Base-by-base conservation (phyloP, 352 stramenopile species). In the Pythium rishiriense region DNA sequence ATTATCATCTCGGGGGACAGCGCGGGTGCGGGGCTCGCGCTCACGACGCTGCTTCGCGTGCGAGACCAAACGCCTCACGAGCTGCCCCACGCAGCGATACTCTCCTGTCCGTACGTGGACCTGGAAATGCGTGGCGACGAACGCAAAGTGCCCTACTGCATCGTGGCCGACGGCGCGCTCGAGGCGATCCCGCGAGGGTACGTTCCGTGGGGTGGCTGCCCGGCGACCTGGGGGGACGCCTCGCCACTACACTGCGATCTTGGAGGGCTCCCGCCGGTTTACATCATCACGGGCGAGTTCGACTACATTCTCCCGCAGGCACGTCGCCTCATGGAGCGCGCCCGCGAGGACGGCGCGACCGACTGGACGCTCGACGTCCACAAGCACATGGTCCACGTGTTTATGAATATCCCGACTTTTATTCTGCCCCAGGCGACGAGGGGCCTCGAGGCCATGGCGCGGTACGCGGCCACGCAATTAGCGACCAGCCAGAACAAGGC, bases 71-170 rank as follows among this genome's bases (percentile, higher is more conserved):
- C 54, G 2, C 37, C 31, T 14, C 48, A 10, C 7, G 33, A 49
- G 45, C 35, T 64, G 21, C 58, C 55, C 11, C 15, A n/a, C 11
- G 58, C 58, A 4, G 48, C 37, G 26, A 39, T 54, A 22, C 39
- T 66, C 11, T 59, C 50, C n/a, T 69, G 74, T 53, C 78, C 76
- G 12, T 79, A 76, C 24, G 72, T 80, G 11, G 78, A 87, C 60
- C 62, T 87, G 5, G 70, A 76, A 48, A 57, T 21, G 10, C 33
- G 25, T 6, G 47, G 42, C 21, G 63, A 70, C 22, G 63, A 70
- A n/a, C 63, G 63, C n/a, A 70, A 70, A 43, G 47, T 48, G 12
- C 62, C 62, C 12, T 64, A 69, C 39, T 69, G 62, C 15, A 51
- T 69, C 24, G 35, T 69, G 3, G 62, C 33, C 5, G 62, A 69